Percentiles rank a stretch among this genome's conserved stretches.
Conservation (phyloP, 805 yeast genomes). For the Saturnispora sanitii region DNA sequence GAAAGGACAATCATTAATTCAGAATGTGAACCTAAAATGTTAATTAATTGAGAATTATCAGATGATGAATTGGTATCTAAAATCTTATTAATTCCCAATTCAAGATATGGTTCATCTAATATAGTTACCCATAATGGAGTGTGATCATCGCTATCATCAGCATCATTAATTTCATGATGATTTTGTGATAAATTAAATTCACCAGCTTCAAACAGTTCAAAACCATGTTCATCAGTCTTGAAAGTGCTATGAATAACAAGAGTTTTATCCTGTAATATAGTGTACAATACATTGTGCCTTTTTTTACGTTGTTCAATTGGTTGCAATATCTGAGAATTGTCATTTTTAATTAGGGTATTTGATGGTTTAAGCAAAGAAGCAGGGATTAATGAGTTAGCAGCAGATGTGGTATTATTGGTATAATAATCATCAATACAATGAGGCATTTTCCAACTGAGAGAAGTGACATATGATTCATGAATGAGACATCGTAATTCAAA, state of each 20-base stretch:
- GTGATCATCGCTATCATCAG: too few species aligned
- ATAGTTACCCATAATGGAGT: constrained; percentile 21
- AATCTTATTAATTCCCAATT: constrained; percentile 19
- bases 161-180: constrained; percentile 4
- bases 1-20: constrained; percentile 37
- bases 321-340: constrained; percentile 9
- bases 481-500: constrained; percentile 62
- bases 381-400: constrained; percentile 8
- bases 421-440: constrained; percentile 8
- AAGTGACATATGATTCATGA: constrained; percentile 52
- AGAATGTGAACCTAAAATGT: constrained; percentile 20
- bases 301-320: constrained; percentile 11
- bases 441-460: constrained; percentile 45
- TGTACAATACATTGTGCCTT: constrained; percentile 48
- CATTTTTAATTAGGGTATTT: constrained; percentile 22
- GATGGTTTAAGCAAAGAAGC: constrained; percentile 20
- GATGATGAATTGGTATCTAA: constrained; percentile 10
- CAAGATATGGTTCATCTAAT: constrained; percentile 31
- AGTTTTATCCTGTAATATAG: constrained; percentile 49
- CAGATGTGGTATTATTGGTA: not conserved
- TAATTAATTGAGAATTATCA: constrained; percentile 18
- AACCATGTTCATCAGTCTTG: constrained; percentile 44
- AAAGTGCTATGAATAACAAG: constrained; percentile 63
- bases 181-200: constrained; percentile 28
- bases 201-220: constrained; percentile 50